Evolutionary conservation across 257 asterid genomes (phyloP), one percentile per base, ranked within the genome.

Genomic region (Osmanthus fragrans): DNA sequence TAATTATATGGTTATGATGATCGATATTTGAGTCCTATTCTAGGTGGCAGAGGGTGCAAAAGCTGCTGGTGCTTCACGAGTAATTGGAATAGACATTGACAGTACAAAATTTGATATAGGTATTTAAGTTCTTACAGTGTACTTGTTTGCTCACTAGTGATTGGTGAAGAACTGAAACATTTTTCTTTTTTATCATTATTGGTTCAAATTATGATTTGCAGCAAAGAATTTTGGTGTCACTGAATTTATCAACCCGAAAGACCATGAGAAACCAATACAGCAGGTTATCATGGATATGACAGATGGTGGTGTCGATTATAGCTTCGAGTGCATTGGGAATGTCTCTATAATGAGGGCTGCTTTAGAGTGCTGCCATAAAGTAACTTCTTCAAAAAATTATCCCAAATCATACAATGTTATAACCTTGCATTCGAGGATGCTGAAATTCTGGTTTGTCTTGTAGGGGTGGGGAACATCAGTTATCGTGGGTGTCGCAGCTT

Each of bases 31-130:
- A 21, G 30, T 64, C 39, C 77, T 56, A 79, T 66, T 27, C 69
- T 85, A 96, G 99, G 99, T 96, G 79, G 99, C 99, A 2, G 98
- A 96, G 89, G 99, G 99, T 85, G 98, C 99, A 72, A 96, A 93
- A 84, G 80, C 97, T 82, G 96, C 98, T 85, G 99, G 99, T 56
- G 98, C 99, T 74, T 94, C 99, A 63, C 89, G 99, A 71, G 75
- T 96, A 71, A 96, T 96, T 82, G 99, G 99, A 80, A 89, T 96
- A 42, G 98, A 96, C 83, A 92, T 96, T 76, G 99, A 96, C 83
- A 85, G 74, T 83, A 93, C 88, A 67, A 96, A 96, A 89, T 93
- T 80, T 42, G 98, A 93, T 67, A 77, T 6, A 80, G 97, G 98
- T 95, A 85, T 56, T 56, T n/a, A 5, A 56, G 65, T n/a, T 56